These are phyloP conservation scores for Ophiosphaerella herpotricha DNA, from an alignment of 2,329 filamentous ascomycete genomes.

Conservation along the genomic window DNA sequence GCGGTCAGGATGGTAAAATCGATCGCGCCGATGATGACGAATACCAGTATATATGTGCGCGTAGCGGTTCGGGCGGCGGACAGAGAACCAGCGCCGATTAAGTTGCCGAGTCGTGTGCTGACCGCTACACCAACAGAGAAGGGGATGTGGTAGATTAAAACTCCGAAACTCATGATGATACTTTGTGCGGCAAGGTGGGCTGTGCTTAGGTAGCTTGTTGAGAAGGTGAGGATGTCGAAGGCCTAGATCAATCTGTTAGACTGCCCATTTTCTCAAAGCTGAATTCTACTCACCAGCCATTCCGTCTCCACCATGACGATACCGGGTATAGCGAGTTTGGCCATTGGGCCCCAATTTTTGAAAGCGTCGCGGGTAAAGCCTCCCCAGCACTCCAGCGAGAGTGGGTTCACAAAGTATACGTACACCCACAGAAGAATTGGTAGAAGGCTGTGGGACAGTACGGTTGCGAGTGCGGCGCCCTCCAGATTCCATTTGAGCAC, in stretches of 20 bases:
- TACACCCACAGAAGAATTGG: constrained; percentile 56
- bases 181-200: constrained; percentile 81
- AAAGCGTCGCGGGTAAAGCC: constrained; percentile 72
- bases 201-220: constrained; percentile 77
- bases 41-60: constrained; percentile 37
- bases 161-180: constrained; percentile 42
- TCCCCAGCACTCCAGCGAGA: constrained; percentile 64
- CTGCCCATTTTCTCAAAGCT: not conserved
- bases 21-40: constrained; percentile 41
- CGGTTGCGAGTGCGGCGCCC: constrained; percentile 57
- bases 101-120: constrained; percentile 46
- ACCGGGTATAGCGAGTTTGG: constrained; percentile 84
- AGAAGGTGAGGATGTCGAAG: constrained; percentile 63
- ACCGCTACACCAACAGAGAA: constrained; percentile 48
- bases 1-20: constrained; percentile 40
- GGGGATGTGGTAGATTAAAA: constrained; percentile 48
- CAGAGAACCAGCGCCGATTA: constrained; percentile 45
- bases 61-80: constrained; percentile 41
- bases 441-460: constrained; percentile 56
- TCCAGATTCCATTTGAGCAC: constrained; percentile 52
- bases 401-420: constrained; percentile 46
- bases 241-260: not conserved
- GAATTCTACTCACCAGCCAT: constrained; percentile 30
- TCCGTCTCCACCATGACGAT: constrained; percentile 88
- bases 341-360: constrained; percentile 80